Percentiles rank a stretch among this genome's conserved stretches.
Evolutionary conservation across 73 alveolate genomes (phyloP).

Genomic region (Paramecium biaurelia): DNA sequence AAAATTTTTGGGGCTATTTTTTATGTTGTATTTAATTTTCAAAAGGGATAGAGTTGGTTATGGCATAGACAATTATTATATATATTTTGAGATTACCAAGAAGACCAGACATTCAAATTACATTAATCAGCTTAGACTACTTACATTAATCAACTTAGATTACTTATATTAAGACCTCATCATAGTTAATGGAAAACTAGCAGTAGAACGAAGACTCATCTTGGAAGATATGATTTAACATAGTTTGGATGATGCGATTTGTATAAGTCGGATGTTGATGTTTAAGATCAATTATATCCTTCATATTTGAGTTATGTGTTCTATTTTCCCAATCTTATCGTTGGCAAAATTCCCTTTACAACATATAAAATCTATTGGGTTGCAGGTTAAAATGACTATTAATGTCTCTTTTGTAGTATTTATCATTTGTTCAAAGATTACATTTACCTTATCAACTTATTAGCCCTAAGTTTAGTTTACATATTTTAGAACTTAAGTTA

Average conservation of each 20-base stretch:
- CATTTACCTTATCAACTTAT: not conserved
- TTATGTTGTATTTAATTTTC: not conserved
- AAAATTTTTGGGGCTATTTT: not conserved
- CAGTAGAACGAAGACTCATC: conserved; percentile 13
- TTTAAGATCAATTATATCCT: not conserved
- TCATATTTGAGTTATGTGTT: conserved; percentile 5
- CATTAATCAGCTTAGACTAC: not conserved
- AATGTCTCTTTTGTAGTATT: not conserved
- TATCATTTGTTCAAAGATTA: not conserved
- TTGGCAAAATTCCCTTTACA: not conserved
- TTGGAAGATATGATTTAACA: conserved; percentile 46
- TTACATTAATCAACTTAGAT: not conserved
- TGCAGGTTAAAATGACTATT: too few relatives aligned
- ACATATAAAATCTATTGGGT: too few relatives aligned
- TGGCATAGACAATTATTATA: not conserved
- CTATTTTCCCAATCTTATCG: conserved; percentile 24
- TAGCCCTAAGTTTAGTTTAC: not conserved
- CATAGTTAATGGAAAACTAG: not conserved
- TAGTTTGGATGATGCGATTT: conserved; percentile 41
- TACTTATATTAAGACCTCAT: conserved; percentile 17
- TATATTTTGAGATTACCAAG: not conserved
- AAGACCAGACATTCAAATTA: not conserved
- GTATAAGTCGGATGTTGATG: not conserved
- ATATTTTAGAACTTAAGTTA: not conserved
- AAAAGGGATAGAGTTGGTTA: not conserved